Evolutionary conservation across 768 basidiomycete species (phyloP).

Genomic region (Suillus luteus): DNA sequence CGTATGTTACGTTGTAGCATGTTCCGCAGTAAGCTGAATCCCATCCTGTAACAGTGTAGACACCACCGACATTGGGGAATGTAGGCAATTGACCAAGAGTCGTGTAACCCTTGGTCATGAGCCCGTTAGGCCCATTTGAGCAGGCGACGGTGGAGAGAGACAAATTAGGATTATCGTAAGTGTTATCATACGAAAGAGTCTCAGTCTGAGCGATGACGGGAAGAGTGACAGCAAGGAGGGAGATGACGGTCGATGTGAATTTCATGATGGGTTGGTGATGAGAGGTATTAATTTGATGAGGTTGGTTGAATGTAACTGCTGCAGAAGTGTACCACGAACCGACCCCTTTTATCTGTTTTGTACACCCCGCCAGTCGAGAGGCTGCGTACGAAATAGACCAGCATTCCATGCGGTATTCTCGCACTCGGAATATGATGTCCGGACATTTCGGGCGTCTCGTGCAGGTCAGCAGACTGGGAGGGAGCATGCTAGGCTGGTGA

Average conservation of each 20-base stretch:
- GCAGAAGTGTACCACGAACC: background rate
- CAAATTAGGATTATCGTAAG: constrained; percentile 29
- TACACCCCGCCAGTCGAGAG: background rate
- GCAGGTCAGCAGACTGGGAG: constrained; percentile 13
- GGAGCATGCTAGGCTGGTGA: background rate
- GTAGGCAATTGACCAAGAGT: constrained; percentile 35
- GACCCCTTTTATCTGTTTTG: constrained; percentile 20
- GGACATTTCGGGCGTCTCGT: background rate
- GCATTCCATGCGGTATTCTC: constrained; percentile 6
- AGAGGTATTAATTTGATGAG: background rate
- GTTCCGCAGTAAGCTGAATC: constrained; percentile 34
- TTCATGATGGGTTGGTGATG: constrained; percentile 25
- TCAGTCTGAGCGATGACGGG: constrained; percentile 20
- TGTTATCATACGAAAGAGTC: constrained; percentile 33
- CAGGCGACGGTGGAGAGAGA: constrained; percentile 31
- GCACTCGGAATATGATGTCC: constrained; percentile 3
- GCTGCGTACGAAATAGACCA: background rate
- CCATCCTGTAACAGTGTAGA: constrained; percentile 32
- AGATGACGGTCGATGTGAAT: constrained; percentile 16
- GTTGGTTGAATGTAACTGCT: constrained; percentile 4
- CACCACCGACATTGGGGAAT: constrained; percentile 38
- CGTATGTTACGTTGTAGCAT: constrained; percentile 35
- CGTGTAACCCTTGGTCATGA: constrained; percentile 32
- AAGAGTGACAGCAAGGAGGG: constrained; percentile 20
- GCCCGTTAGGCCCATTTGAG: constrained; percentile 35